A percentile compares a stretch with the other conserved stretches of the same genome.
phyloP scores from a whole-genome alignment of 345 rosid species.

The Viola odorata region DNA sequence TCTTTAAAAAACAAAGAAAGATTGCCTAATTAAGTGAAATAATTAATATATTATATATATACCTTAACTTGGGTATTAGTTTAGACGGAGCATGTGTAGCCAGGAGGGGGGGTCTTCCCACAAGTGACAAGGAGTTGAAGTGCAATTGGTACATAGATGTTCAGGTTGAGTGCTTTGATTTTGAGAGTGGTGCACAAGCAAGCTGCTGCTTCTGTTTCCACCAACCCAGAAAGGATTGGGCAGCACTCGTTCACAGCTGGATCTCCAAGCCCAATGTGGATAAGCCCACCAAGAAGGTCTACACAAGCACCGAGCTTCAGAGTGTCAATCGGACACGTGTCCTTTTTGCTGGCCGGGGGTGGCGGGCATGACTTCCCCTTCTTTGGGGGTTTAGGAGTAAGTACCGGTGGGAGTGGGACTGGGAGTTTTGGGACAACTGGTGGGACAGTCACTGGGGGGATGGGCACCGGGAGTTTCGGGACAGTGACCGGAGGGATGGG shows the following conservation, averaged over 20 bases:
- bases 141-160: conserved; percentile 73
- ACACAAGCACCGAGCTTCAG: conserved; percentile 88
- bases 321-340: conserved; percentile 74
- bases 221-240: conserved; percentile 70
- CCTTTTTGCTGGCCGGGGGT: conserved; percentile 23
- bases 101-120: conserved; percentile 96
- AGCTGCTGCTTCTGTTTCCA: conserved; percentile 77
- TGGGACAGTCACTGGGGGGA: conserved; percentile 32
- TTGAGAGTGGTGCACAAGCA: conserved; percentile 92
- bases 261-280: conserved; percentile 72
- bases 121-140: conserved; percentile 90
- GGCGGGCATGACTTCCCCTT: conserved; percentile 35
- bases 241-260: conserved; percentile 78
- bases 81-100: conserved; percentile 82
- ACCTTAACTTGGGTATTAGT: conserved; percentile 34
- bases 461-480: conserved; percentile 8
- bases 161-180: conserved; percentile 80
- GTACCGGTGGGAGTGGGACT: conserved; percentile 3
- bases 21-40: no score
- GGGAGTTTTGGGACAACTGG: conserved; percentile 20
- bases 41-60: not conserved
- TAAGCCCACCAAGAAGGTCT: conserved; percentile 80
- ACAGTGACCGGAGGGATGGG: conserved; percentile 21
- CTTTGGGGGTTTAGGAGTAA: conserved; percentile 10
- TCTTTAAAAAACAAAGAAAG: no score